Evolutionary conservation across 2,329 filamentous ascomycete species (phyloP), one percentile per base, ranked within the genome.

Genomic region (Cephalotrichum gorgonifer): DNA sequence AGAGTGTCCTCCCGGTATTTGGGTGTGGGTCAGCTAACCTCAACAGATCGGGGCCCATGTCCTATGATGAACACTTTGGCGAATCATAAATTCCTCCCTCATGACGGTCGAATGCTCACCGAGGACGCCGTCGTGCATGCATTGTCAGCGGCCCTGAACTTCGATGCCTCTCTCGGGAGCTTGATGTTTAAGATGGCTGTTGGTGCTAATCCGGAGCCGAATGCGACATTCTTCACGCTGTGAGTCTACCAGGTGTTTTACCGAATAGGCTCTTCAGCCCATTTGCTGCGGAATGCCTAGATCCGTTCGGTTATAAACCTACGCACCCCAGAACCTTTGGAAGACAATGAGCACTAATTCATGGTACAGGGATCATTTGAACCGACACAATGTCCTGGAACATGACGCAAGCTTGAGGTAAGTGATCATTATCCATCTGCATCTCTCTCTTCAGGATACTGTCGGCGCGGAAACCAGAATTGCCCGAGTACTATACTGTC

Each of bases 11-110:
- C 30, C 30, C 5, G n/a, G 30, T 4, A 11, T 33, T 14, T 15
- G 4, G 30, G 30, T 7, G 30, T 20, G 17, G 20, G 9, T 20
- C 17, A 17, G n/a, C 35, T 22, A 6, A 39, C 35, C 17, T 39
- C 9, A 12, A 4, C 27, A 68, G 63, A 64, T 23, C 61, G 66
- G n/a, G 64, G 65, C 1, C 71, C 73, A 22, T 76, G 73, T 50
- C 72, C 74, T 1, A 73, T 74, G 66, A 60, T 76, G 50, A 76
- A 76, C 56, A 67, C 72, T 0, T 60, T 76, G 15, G 67, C 72
- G 4, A 76, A 76, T 54, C 69, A 76, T 51, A 67, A 67, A 12
- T 73, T 70, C 50, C 64, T 76, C 1, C 71, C 69, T 3, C 73
- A 64, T 44, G 57, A 71, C 47, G 73, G 73, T 35, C 62, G 60